Evolutionary conservation across 345 rosid species (phyloP).

Genomic region (Xanthoceras sorbifolium): DNA sequence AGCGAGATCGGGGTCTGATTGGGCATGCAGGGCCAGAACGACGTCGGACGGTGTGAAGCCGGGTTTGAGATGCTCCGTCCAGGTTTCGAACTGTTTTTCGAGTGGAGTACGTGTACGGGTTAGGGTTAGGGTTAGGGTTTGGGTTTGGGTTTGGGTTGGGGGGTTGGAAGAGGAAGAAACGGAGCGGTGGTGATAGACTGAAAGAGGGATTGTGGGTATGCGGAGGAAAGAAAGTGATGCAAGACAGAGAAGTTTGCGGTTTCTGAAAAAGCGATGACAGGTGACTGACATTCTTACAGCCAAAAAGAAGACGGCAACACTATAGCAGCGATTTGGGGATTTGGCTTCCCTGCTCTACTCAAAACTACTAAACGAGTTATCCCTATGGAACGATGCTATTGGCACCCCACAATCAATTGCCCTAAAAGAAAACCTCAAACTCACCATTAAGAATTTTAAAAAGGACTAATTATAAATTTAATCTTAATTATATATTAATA

Average conservation of each 20-base stretch:
- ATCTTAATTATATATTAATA: too few species aligned
- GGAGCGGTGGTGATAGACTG: constrained; percentile 26
- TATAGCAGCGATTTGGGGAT: not conserved
- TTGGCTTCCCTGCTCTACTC: too few species aligned
- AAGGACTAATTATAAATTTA: too few species aligned
- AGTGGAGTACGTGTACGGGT: constrained; percentile 69
- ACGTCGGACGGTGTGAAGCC: constrained; percentile 79
- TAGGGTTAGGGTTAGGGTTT: constrained; percentile 22
- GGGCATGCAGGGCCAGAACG: constrained; percentile 64
- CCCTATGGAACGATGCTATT: too few species aligned
- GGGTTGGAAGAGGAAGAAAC: constrained; percentile 34
- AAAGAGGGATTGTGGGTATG: constrained; percentile 4
- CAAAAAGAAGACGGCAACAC: not conserved
- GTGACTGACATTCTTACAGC: constrained; percentile 33
- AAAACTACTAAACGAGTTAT: too few species aligned
- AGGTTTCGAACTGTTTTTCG: constrained; percentile 75
- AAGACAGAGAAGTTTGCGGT: not conserved
- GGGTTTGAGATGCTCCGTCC: constrained; percentile 77
- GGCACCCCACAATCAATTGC: too few species aligned
- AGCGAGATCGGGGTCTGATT: constrained; percentile 84
- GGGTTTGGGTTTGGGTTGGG: constrained; percentile 28
- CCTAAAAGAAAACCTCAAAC: too few species aligned
- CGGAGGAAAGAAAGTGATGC: constrained; percentile 4
- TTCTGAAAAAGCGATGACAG: constrained; percentile 32
- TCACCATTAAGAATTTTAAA: too few species aligned